Conservation (phyloP, 2,329 filamentous ascomycete species). For the Albophoma yamanashiensis region DNA sequence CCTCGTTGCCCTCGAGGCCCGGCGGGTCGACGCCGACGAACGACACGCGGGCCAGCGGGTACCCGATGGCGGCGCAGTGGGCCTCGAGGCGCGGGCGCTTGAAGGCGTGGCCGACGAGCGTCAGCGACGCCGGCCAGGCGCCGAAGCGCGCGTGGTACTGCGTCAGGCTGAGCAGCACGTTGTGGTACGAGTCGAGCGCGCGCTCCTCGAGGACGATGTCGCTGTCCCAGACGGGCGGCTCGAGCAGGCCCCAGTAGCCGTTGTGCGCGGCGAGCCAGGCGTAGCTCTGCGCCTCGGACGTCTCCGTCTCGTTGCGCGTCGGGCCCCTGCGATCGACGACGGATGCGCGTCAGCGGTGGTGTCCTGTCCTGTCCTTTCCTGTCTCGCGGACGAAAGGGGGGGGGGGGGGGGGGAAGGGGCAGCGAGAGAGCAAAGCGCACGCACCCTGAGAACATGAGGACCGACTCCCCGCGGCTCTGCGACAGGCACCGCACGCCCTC, state of each 20-base stretch:
- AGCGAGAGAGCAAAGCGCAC: too few relatives aligned
- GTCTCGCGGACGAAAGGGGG: too few relatives aligned
- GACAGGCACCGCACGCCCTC: slow-evolving; percentile 47
- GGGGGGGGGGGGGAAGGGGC: too few relatives aligned
- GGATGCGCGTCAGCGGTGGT: not conserved
- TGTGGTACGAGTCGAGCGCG: slow-evolving; percentile 79
- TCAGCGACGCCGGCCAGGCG: slow-evolving; percentile 46
- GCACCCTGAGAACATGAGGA: slow-evolving; percentile 67
- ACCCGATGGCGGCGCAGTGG: slow-evolving; percentile 54
- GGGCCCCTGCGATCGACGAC: slow-evolving; percentile 36
- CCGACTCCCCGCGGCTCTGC: slow-evolving; percentile 26
- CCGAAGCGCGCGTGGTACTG: slow-evolving; percentile 30
- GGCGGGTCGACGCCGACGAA: slow-evolving; percentile 59
- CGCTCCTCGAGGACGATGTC: slow-evolving; percentile 51
- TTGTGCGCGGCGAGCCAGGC: slow-evolving; percentile 38
- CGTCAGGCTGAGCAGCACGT: slow-evolving; percentile 64
- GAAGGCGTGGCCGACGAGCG: slow-evolving; percentile 59
- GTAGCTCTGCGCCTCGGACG: slow-evolving; percentile 57
- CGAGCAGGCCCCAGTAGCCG: slow-evolving; percentile 31
- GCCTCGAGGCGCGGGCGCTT: slow-evolving; percentile 52
- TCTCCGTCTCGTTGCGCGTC: slow-evolving; percentile 44
- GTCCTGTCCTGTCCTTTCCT: too few relatives aligned
- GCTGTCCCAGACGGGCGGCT: slow-evolving; percentile 2
- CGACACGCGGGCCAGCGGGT: slow-evolving; percentile 29
- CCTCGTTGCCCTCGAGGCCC: slow-evolving; percentile 21